Evolutionary conservation across 2,329 filamentous ascomycete species (phyloP), one percentile per base, ranked within the genome.

Genomic region (Coniella vitis): DNA sequence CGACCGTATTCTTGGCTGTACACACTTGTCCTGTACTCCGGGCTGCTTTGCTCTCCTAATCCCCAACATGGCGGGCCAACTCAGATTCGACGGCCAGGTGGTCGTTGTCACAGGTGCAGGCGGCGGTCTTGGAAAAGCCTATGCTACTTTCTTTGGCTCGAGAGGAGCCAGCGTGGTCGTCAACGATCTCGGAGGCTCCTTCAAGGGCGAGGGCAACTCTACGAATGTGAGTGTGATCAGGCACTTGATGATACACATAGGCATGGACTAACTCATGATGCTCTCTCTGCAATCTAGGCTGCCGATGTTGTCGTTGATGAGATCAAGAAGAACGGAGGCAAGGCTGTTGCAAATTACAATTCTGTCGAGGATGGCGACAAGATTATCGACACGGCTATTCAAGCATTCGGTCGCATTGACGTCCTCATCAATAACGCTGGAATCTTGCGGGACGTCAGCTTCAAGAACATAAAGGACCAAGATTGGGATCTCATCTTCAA

Each of bases 281-380:
- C 19, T 47, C 22, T n/a, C n/a, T n/a, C 36, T 37, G 32, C 37
- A 42, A 19, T 39, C 21, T 55, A 91, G 86, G 84, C 86, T 55
- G 88, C 87, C 61, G 87, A 94, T 76, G 78, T 84, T 40, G 86
- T 91, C 52, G 86, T 91, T 65, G 73, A 88, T 60, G 84, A 89
- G 72, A 91, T 91, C 69, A 90, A 85, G 69, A 78, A 83, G 64
- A 86, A 84, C 46, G 93, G 93, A 67, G 93, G 93, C 68, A 94
- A 95, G 70, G 93, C 93, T 52, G 90, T 95, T 43, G 90, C 91
- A 69, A 97, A 96, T 79, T 97, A 97, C 77, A 87, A 98, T 74
- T 83, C 81, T 66, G 91, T 95, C 70, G 88, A 93, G 73, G 78
- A 91, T 61, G 93, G 93, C 61, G 91, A 97, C 53, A 85, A 80